Evolutionary conservation across 768 basidiomycete genomes (phyloP), one percentile per base, ranked within the genome.

Genomic region (Harrya chromipes): DNA sequence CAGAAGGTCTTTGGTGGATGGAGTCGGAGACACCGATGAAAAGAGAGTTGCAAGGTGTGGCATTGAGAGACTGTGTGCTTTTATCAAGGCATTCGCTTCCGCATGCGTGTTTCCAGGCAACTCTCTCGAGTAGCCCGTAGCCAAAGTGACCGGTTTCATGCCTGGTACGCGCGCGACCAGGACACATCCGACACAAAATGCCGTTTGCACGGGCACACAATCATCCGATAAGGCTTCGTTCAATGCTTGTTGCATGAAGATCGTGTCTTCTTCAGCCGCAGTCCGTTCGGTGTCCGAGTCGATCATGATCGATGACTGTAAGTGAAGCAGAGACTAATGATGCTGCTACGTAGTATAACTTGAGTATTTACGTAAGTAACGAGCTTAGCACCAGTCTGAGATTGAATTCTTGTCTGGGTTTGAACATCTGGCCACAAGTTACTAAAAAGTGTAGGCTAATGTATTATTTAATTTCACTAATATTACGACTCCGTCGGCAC

Each of bases 81-180:
- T 97, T 36, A 79, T 64, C 46, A 99, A 72, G 1, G 94, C 94
- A 65, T 95, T 95, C 20, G 93, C 92, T 72, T 99, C 95, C 11
- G 94, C 95, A 66, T 99, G 95, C 4, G 95, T 97, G 64, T 98
- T 98, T 46, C 94, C 95, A 4, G 82, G 75, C 0, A 97, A 76
- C 64, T 97, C 94, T 61, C 97, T 79, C 21, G 94, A 97, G 70
- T 85, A 93, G 16, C 93, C 93, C 2, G 84, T 84, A 12, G 90
- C 72, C 31, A 98, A 68, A 39, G 88, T 70, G 47, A 82, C 70
- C 4, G 83, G 74, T 13, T 62, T 35, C 36, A 62, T 59, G 39
- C 64, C 55, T 16, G 82, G 77, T 49, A 70, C 68, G 38, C 70
- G 72, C 17, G 73, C 71, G 4, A 82, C 80, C 44, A 95, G 69